These are phyloP conservation scores for Cordyceps cateniannulata DNA, from an alignment of 2,329 filamentous ascomycete genomes.

Conservation along the genomic window DNA sequence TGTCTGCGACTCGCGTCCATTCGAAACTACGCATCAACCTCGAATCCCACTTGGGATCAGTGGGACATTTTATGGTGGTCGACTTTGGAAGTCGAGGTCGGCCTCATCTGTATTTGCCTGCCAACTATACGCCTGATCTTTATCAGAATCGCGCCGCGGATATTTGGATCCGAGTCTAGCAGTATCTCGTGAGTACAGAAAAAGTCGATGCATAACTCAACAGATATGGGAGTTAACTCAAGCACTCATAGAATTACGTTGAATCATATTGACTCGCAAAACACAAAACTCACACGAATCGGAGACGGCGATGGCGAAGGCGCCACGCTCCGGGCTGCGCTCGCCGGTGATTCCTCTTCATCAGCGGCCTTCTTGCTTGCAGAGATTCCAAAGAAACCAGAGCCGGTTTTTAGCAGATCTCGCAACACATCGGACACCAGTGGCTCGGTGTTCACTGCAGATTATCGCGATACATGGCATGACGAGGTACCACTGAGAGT, in stretches of 20 bases:
- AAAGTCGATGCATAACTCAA: too few species aligned
- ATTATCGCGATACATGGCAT: too few species aligned
- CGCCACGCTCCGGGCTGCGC: too few species aligned
- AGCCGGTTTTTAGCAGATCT: too few species aligned
- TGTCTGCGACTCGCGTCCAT: slow-evolving; percentile 25
- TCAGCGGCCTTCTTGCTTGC: too few species aligned
- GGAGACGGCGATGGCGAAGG: too few species aligned
- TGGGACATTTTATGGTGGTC: slow-evolving; percentile 24
- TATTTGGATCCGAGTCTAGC: background rate
- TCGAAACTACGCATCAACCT: slow-evolving; percentile 21
- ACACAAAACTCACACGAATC: background rate
- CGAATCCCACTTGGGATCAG: slow-evolving; percentile 25
- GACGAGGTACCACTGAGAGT: too few species aligned
- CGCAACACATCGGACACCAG: too few species aligned
- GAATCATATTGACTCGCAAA: background rate
- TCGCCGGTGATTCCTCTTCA: too few species aligned
- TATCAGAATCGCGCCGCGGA: background rate
- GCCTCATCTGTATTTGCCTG: slow-evolving; percentile 28
- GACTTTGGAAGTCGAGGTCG: slow-evolving; percentile 26
- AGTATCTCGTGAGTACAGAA: background rate
- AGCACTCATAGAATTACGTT: background rate
- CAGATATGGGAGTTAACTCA: background rate
- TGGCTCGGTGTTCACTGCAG: too few species aligned
- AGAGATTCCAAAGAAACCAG: too few species aligned
- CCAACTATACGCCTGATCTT: slow-evolving; percentile 24